These are phyloP conservation scores for Lentinula sp. DNA, from an alignment of 768 basidiomycete species.

Conservation along the genomic window DNA sequence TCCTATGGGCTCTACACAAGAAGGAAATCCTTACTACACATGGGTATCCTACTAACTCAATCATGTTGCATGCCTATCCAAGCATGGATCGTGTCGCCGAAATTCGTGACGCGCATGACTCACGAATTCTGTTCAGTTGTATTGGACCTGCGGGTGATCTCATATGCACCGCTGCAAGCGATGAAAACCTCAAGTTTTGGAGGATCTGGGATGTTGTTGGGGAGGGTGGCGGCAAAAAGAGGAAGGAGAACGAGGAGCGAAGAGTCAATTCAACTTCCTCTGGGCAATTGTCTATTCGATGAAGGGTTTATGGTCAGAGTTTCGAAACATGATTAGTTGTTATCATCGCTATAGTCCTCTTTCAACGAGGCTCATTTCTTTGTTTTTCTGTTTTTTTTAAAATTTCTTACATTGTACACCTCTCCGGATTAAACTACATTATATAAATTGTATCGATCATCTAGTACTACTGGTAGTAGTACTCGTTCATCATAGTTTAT, in stretches of 20 bases:
- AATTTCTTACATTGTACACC: no score
- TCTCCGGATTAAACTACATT: no score
- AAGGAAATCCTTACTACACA: conserved; percentile 93
- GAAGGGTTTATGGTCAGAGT: background rate
- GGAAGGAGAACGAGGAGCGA: conserved; percentile 29
- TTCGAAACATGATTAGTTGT: no score
- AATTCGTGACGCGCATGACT: conserved; percentile 91
- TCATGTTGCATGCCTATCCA: conserved; percentile 85
- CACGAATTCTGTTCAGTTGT: conserved; percentile 80
- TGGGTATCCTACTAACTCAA: conserved; percentile 84
- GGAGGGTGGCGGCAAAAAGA: conserved; percentile 39
- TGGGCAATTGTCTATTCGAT: conserved; percentile 41
- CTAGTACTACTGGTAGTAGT: no score
- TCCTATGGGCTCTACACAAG: conserved; percentile 80
- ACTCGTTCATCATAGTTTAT: no score
- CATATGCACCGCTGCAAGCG: conserved; percentile 87
- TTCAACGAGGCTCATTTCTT: no score
- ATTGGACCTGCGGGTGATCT: conserved; percentile 87
- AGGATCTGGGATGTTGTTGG: conserved; percentile 67
- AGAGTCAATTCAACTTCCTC: conserved; percentile 41
- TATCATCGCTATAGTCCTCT: no score
- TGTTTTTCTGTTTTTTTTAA: no score
- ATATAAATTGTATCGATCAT: no score
- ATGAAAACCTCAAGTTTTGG: conserved; percentile 98
- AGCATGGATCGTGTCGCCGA: conserved; percentile 73